A percentile compares a stretch with the other conserved stretches of the same genome.
Conservation (phyloP, 2,329 filamentous ascomycete species). For the Clonostachys byssicola region DNA sequence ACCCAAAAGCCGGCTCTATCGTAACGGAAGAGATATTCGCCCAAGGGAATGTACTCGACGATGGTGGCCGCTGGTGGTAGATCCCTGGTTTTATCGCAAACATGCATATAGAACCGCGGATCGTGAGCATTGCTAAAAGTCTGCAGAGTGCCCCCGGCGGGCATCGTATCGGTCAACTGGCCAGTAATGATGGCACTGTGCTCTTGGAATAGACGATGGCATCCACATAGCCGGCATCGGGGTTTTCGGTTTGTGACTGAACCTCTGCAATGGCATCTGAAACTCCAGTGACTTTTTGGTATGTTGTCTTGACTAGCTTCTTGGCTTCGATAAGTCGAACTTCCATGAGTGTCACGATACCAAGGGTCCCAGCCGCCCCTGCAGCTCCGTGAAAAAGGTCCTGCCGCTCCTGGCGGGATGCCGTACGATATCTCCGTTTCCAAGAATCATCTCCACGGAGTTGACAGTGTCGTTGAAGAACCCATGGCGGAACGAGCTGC, state of each 20-base stretch:
- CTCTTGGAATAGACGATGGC: constrained; percentile 47
- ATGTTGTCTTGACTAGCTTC: constrained; percentile 51
- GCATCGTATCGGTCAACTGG: constrained; percentile 22
- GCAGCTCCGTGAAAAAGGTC: constrained; percentile 58
- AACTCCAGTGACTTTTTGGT: constrained; percentile 37
- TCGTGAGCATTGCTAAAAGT: constrained; percentile 49
- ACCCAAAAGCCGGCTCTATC: constrained; percentile 69
- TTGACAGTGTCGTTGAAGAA: constrained; percentile 60
- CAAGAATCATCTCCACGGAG: constrained; percentile 59
- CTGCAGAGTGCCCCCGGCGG: constrained; percentile 4
- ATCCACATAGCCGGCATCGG: constrained; percentile 51
- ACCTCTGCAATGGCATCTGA: constrained; percentile 36
- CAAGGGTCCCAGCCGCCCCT: constrained; percentile 55
- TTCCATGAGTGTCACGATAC: constrained; percentile 56
- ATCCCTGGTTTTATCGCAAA: constrained; percentile 23
- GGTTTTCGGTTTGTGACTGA: constrained; percentile 7
- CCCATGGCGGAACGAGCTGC: constrained; percentile 63
- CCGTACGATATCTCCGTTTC: constrained; percentile 49
- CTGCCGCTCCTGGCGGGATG: constrained; percentile 36
- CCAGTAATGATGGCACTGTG: constrained; percentile 52
- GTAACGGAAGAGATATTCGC: constrained; percentile 68
- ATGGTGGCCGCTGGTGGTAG: not conserved
- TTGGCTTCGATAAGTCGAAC: constrained; percentile 49
- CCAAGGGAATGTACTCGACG: constrained; percentile 53
- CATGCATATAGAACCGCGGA: constrained; percentile 65